Evolutionary conservation across 176 grass and related monocot species (phyloP), one percentile per base, ranked within the genome.

Genomic region (Puccinellia tenuiflora): DNA sequence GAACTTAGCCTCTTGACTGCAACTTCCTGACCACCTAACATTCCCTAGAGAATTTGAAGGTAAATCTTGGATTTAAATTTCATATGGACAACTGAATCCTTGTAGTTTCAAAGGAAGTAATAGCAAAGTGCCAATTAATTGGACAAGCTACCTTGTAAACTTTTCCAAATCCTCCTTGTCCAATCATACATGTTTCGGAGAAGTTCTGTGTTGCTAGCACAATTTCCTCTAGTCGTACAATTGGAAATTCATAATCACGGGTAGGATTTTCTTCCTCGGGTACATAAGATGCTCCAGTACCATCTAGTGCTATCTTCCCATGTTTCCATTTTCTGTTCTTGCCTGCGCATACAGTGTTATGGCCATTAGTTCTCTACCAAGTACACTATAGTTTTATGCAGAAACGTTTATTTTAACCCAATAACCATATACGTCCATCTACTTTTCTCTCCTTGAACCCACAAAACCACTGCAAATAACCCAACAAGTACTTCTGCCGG

Each of bases 121-220:
- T 11, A 20, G 9, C 0, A 56, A 56, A 56, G 2, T 38, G 6
- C 35, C 35, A 38, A 22, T 38, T 0, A 38, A 24, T 56, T 24
- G 9, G 1, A 54, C 9, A 0, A 62, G 2, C 25, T 88, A 91
- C 90, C 82, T 91, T 88, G 21, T 85, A 91, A 66, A 91, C 85
- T 43, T 84, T 54, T 7, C 52, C 52, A 54, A 54, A 54, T 2
- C 52, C 52, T n/a, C 52, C 53, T 56, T 56, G 53, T 56, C 53
- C 53, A 56, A 56, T 56, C 53, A 56, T 56, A 20, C 9, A 56
- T 56, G 3, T 55, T 3, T 55, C 8, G 10, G 53, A 55, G 21
- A 55, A 55, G 21, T 55, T 55, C 6, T 55, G 21, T 22, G 53
- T 56, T 56, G n/a, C 53, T 22, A 22, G 21, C 7, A 3, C 3